Percentiles rank a stretch among this genome's conserved stretches.
Conservation (phyloP, 169 alveolate genomes). For the Plasmodium vinckei region DNA sequence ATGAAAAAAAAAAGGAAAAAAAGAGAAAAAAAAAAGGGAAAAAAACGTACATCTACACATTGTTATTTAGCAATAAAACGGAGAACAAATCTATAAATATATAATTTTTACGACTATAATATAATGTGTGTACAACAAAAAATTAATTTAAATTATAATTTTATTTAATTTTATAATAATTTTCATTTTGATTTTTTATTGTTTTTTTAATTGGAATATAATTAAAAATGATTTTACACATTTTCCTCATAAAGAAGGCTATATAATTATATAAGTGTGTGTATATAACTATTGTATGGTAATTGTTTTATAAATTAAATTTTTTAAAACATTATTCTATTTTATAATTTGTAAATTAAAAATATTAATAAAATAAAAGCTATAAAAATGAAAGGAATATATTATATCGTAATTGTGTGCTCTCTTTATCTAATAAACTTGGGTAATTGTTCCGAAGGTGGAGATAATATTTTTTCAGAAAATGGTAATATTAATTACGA, state of each 20-base stretch:
- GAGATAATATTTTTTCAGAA: neutral
- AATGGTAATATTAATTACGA: neutral
- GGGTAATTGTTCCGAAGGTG: slow-evolving; percentile 1
- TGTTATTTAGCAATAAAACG: neutral
- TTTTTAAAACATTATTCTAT: neutral
- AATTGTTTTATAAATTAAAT: neutral
- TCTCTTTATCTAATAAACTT: slow-evolving; percentile 26
- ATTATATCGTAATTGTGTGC: slow-evolving; percentile 35
- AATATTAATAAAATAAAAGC: neutral
- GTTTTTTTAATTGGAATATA: slow-evolving; percentile 1
- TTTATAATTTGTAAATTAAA: slow-evolving; percentile 17
- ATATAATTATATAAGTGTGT: slow-evolving; percentile 1
- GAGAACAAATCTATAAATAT: neutral
- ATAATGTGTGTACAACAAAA: slow-evolving; percentile 2
- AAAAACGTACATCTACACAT: neutral
- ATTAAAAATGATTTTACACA: neutral
- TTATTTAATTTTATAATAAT: neutral
- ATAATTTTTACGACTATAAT: neutral
- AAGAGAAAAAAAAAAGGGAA: neutral
- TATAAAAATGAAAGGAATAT: slow-evolving; percentile 45
- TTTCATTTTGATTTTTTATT: slow-evolving; percentile 2
- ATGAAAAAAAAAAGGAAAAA: slow-evolving; percentile 22
- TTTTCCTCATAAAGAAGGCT: neutral
- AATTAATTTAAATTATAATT: neutral
- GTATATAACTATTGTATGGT: neutral